Base-by-base conservation (phyloP, 2,329 filamentous ascomycete species). In the Calonectria naviculata region DNA sequence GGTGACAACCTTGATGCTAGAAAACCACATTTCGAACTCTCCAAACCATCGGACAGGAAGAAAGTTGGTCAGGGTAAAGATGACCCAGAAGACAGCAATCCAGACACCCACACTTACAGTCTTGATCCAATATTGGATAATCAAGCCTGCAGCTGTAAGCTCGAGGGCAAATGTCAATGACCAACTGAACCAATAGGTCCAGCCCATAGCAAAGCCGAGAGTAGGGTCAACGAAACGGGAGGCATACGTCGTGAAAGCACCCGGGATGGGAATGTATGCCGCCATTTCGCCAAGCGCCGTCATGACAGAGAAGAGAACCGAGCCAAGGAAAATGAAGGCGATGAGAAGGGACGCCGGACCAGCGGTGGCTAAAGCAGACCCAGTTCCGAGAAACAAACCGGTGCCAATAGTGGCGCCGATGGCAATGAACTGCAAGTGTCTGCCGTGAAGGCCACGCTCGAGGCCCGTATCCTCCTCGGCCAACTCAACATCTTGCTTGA, bases 171-270 rank as follows among this genome's bases (percentile, higher is more conserved):
- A 93, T 0, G 93, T 94, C 69, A 93, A 90, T 21, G 91, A 87
- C 92, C 92, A 95, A 44, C 89, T 92, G 79, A 95, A 95, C 91
- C 92, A 95, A 83, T 95, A 95, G 71, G 94, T 91, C 93, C 93
- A 95, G 21, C 93, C 93, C 88, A 95, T 93, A n/a, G 93, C 88
- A 76, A 95, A 95, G 12, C 93, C 93, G 56, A 95, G 85, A 66
- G 91, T 91, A 8, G 90, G 91, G 77, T 94, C 91, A 73, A 95
- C 88, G 77, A 95, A 94, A 21, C 94, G 92, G 41, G 91, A 88
- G 24, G 93, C 93, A 77, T 95, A 96, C 46, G 91, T 88, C 29
- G 93, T 93, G 80, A 95, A 95, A 44, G 93, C 92, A 69, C 93
- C 94, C 21, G 92, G 87, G 38, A 95, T 91, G 6, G 94, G 94